Percentiles rank a stretch among this genome's conserved stretches.
These are phyloP conservation scores for Echeveria elegans DNA, from an alignment of 164 flowering plant genomes.

Conservation along the genomic window DNA sequence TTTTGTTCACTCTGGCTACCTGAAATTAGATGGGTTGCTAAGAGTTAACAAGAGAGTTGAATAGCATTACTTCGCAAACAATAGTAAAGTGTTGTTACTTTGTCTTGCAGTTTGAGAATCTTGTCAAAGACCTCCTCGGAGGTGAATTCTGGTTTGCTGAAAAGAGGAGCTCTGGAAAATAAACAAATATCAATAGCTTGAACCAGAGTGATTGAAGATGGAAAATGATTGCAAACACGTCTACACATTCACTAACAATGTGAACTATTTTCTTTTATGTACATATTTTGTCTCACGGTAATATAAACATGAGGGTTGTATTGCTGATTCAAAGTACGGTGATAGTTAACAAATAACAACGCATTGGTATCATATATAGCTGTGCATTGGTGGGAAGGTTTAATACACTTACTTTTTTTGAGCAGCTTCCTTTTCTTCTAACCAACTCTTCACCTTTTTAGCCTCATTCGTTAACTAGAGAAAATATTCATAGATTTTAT, in stretches of 20 bases:
- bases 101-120: slow-evolving; percentile 51
- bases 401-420: slow-evolving; percentile 61
- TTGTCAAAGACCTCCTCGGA: slow-evolving; percentile 72
- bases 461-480: slow-evolving; percentile 55
- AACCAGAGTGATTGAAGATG: background rate
- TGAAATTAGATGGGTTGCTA: slow-evolving; percentile 14
- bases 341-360: background rate
- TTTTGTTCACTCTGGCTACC: slow-evolving; percentile 63
- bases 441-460: slow-evolving; percentile 66
- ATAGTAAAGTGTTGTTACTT: slow-evolving; percentile 34
- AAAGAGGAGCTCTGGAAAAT: slow-evolving; percentile 49
- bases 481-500: background rate
- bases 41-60: background rate
- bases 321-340: background rate
- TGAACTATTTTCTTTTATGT: background rate
- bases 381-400: background rate
- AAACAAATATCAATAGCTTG: background rate
- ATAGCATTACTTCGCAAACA: background rate
- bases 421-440: slow-evolving; percentile 71
- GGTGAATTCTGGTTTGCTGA: slow-evolving; percentile 51
- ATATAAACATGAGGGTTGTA: background rate
- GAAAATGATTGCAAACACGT: background rate
- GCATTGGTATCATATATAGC: too few relatives aligned
- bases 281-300: background rate
- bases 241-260: background rate